These are phyloP conservation scores for Orbilia quercus DNA, from an alignment of 2,329 filamentous ascomycete species.

Conservation along the genomic window DNA sequence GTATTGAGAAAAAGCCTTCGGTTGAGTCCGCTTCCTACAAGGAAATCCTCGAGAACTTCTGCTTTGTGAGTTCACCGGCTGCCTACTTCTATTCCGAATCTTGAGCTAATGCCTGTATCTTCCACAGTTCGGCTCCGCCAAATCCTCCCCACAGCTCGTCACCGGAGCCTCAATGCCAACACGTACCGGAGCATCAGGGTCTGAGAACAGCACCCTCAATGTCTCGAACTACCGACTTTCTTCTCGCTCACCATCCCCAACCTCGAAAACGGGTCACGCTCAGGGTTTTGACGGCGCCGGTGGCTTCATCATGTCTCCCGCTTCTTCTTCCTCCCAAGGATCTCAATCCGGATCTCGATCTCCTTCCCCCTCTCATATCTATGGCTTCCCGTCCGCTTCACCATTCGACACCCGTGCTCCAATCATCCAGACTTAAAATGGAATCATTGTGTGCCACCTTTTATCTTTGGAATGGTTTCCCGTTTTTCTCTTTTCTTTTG, in stretches of 20 bases:
- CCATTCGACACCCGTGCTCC: slow-evolving; percentile 45
- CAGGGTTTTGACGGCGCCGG: slow-evolving; percentile 46
- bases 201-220: slow-evolving; percentile 30
- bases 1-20: slow-evolving; percentile 70
- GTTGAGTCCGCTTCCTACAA: slow-evolving; percentile 92
- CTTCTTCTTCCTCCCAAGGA: slow-evolving; percentile 32
- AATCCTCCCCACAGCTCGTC: slow-evolving; percentile 44
- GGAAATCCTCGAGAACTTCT: slow-evolving; percentile 98
- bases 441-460: slow-evolving; percentile 17
- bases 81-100: slow-evolving; percentile 15
- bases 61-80: slow-evolving; percentile 86
- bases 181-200: slow-evolving; percentile 21
- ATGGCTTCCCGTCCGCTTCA: slow-evolving; percentile 39
- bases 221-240: slow-evolving; percentile 27
- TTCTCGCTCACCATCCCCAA: slow-evolving; percentile 41
- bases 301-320: slow-evolving; percentile 27
- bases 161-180: slow-evolving; percentile 44
- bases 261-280: neutral
- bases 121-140: slow-evolving; percentile 55
- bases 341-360: slow-evolving; percentile 48
- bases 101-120: slow-evolving; percentile 53
- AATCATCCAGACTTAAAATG: slow-evolving; percentile 50
- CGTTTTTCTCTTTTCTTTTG: slow-evolving; percentile 32
- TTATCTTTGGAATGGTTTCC: slow-evolving; percentile 27
- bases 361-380: slow-evolving; percentile 48